Evolutionary conservation across 2,329 filamentous ascomycete species (phyloP), one percentile per base, ranked within the genome.

Genomic region (Aureobasidium mangrovei): DNA sequence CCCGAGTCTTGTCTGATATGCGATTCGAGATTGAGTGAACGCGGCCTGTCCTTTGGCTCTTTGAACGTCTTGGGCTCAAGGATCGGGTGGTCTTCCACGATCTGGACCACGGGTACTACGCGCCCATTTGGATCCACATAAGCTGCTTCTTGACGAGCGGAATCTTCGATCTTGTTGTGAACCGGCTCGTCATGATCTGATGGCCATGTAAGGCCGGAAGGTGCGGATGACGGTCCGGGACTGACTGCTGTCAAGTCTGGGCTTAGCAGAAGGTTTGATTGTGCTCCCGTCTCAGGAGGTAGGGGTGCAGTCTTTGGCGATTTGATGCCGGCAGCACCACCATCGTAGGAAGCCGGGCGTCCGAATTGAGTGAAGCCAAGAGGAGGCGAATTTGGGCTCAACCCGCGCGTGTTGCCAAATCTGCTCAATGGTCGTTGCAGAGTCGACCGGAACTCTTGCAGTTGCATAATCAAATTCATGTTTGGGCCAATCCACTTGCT

Each of bases 401-500:
- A 56, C 29, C 60, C 60, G 27, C 67, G 62, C 40, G 66, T 62
- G 7, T 60, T 59, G 12, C 61, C 57, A 39, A 67, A 56, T 7
- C 54, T 56, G 24, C 42, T 46, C 3, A 65, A 47, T 24, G 65
- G 65, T 10, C 63, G 58, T 9, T 63, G 58, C 3, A 68, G 76
- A 71, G 63, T 78, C 66, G 60, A 79, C 69, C 58, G 77, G 65
- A 91, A 91, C 64, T 91, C 87, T 67, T 91, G 87, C 45, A 94
- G 73, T 61, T 88, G 90, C 76, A 93, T 93, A 77, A 94, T 90
- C 60, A 94, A 76, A 61, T 88, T 88, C 88, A 94, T 94, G 68
- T 94, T 94, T 0, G 88, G 88, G 56, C 88, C 90, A 62, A 94
- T 91, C 88, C 88, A 94, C 64, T 79, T 82, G 68, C 88, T 93